A percentile compares a stretch with the other conserved stretches of the same genome.
Evolutionary conservation across 2,329 filamentous ascomycete species (phyloP).

Genomic region (Neofusicoccum umdonicola): DNA sequence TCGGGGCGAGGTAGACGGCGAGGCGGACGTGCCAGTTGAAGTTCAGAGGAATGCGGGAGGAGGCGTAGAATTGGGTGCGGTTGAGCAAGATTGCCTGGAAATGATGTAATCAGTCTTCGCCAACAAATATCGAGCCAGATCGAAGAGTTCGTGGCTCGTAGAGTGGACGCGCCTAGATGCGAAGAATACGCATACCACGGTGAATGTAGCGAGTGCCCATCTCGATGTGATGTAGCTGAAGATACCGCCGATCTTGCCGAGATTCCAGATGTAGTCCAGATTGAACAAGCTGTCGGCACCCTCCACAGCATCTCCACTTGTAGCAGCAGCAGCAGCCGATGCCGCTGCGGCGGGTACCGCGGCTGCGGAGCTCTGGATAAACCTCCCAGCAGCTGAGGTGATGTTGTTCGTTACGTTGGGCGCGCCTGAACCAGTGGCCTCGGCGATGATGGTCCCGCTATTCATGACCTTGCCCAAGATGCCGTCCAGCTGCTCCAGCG

Average conservation of each 20-base stretch:
- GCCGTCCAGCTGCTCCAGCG: conserved; percentile 14
- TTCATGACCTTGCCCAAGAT: conserved; percentile 16
- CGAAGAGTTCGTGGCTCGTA: neutral
- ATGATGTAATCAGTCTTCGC: neutral
- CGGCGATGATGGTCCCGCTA: conserved; percentile 59
- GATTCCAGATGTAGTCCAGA: conserved; percentile 33
- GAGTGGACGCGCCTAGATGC: neutral
- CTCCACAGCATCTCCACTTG: conserved; percentile 22
- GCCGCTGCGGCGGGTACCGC: conserved; percentile 40
- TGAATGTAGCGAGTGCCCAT: conserved; percentile 87
- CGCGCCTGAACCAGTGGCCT: conserved; percentile 45
- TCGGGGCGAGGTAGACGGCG: conserved; percentile 67
- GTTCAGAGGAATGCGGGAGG: conserved; percentile 75
- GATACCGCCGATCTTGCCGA: conserved; percentile 75
- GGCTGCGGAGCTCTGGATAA: conserved; percentile 46
- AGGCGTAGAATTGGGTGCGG: conserved; percentile 89
- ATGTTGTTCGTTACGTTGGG: conserved; percentile 35
- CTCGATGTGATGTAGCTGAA: conserved; percentile 88
- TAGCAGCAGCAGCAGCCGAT: conserved; percentile 35
- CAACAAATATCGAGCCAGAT: neutral
- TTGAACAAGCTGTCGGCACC: conserved; percentile 43
- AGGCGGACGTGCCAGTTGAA: conserved; percentile 72
- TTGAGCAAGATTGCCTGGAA: conserved; percentile 76
- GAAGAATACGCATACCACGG: conserved; percentile 56
- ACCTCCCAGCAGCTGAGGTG: conserved; percentile 38